A percentile compares a stretch with the other conserved stretches of the same genome.
phyloP scores from a whole-genome alignment of 805 yeast genomes.

The Zygosaccharomyces pseudorouxii region DNA sequence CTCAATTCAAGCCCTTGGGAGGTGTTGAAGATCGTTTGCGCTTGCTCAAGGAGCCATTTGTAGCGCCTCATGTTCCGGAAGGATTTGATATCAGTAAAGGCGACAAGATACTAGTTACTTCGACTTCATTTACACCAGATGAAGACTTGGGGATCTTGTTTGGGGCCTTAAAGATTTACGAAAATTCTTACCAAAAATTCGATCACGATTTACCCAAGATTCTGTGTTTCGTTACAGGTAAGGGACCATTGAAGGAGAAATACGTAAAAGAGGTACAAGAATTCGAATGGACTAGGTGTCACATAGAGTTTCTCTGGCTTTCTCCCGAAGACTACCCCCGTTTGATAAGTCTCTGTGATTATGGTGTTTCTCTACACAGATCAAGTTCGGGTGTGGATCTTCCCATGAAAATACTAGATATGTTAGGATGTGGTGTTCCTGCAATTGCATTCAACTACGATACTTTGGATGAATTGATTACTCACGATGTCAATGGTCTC shows the following conservation, averaged over 20 bases:
- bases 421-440: slow-evolving; percentile 95
- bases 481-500: slow-evolving; percentile 65
- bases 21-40: slow-evolving; percentile 21
- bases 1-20: slow-evolving; percentile 53
- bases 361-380: slow-evolving; percentile 85
- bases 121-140: slow-evolving; percentile 95
- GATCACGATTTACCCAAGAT: slow-evolving; percentile 43
- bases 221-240: slow-evolving; percentile 86
- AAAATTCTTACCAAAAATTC: slow-evolving; percentile 31
- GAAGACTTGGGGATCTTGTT: slow-evolving; percentile 75
- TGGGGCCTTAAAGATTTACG: slow-evolving; percentile 62
- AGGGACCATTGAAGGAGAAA: slow-evolving; percentile 72
- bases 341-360: slow-evolving; percentile 69
- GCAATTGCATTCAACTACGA: slow-evolving; percentile 74
- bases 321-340: slow-evolving; percentile 72
- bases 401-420: slow-evolving; percentile 95
- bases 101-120: slow-evolving; percentile 69
- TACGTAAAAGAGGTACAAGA: slow-evolving; percentile 47
- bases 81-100: slow-evolving; percentile 34
- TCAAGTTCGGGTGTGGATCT: slow-evolving; percentile 91
- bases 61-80: slow-evolving; percentile 34
- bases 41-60: slow-evolving; percentile 27
- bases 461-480: slow-evolving; percentile 74
- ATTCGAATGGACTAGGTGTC: slow-evolving; percentile 45
- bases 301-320: slow-evolving; percentile 70